Base-by-base conservation (phyloP, 2,329 filamentous ascomycete genomes). In the Acrodontium crateriforme region DNA sequence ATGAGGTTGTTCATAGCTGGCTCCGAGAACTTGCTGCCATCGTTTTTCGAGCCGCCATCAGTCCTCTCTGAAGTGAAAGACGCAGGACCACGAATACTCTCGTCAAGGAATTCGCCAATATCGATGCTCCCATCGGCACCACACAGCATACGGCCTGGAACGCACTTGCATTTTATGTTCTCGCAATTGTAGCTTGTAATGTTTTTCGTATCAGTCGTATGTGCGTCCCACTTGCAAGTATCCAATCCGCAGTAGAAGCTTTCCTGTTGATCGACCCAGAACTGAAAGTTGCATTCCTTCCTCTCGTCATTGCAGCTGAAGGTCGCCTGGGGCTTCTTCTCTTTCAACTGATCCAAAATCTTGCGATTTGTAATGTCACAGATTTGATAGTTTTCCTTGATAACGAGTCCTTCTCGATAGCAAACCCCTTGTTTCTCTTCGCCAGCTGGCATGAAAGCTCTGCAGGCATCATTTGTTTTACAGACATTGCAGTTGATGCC, bases 401-500 rank as follows among this genome's bases (percentile, higher is more conserved):
- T 77, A 8, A 91, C 77, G 41, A 92, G 73, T 24, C 87, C 87
- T 42, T 87, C 77, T 47, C 81, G 78, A 53, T 94, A 95, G 60
- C 89, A 98, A 8, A 93, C 75, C 17, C 84, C 89, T 24, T 77
- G 83, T 36, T 82, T 70, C 14, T 40, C 36, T 12, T 44, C 36
- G 3, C 71, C 71, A 9, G 77, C 74, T 3, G 82, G 81, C 75
- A 92, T 92, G 56, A 98, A 63, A 18, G 81, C 75, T 51, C 89
- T 73, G 49, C 89, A 98, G 10, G 80, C 85, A 41, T 78, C 63
- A 52, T 95, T 68, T 3, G 74, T 73, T 35, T 78, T 74, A 58
- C 89, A 98, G 31, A 98, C 82, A 35, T 67, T 98, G 70, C 89
- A 98, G 63, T 98, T 98, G 59, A 98, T 87, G 38, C 89, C 89